Conservation (phyloP, 306 rosid species). For the Quercus glauca region DNA sequence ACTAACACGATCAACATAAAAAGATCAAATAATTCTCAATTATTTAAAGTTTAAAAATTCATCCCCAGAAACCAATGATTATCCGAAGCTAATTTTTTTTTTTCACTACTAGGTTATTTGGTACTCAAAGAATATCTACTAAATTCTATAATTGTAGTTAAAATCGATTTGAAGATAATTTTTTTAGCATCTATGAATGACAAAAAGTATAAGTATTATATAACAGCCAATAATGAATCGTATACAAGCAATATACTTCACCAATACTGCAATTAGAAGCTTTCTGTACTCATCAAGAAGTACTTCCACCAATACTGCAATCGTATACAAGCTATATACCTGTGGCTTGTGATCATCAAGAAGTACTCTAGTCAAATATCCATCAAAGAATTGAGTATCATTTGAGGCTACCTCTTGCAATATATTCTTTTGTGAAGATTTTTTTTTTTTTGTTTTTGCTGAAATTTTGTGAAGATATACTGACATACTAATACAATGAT, state of each 20-base stretch:
- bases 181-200: not conserved
- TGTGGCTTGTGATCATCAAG: conserved; percentile 13
- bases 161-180: not conserved
- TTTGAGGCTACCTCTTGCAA: conserved; percentile 9
- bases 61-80: no score
- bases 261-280: conserved; percentile 21
- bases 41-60: not conserved
- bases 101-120: not conserved
- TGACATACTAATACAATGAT: conserved; percentile 21
- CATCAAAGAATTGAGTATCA: conserved; percentile 23
- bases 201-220: not conserved
- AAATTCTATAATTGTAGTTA: not conserved
- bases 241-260: not conserved
- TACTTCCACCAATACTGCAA: no score
- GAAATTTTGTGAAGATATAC: conserved; percentile 4
- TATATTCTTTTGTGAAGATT: conserved; percentile 2
- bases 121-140: not conserved
- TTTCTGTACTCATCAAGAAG: conserved; percentile 15
- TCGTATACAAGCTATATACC: not conserved
- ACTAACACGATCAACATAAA: not conserved
- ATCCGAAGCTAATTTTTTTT: not conserved
- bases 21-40: not conserved
- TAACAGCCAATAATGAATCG: not conserved
- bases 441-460: no score
- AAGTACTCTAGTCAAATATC: conserved; percentile 28